Evolutionary conservation across 352 stramenopile species (phyloP), one percentile per base, ranked within the genome.

Genomic region (Aphanomyces stellatus): DNA sequence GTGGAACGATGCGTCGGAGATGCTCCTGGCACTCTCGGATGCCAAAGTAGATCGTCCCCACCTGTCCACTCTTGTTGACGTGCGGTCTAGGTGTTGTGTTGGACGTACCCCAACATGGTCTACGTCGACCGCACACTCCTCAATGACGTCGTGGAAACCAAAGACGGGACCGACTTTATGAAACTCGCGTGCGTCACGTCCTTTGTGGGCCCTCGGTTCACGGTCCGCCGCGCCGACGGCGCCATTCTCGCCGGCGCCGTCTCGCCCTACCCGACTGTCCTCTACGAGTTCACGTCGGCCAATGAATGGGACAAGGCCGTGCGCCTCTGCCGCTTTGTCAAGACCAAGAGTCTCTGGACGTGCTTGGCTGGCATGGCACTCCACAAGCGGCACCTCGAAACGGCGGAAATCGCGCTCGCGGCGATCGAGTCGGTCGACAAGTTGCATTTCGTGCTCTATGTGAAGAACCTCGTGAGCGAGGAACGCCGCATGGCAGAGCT

Each of bases 341-440:
- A 97, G 69, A 91, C 77, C 57, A 82, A 91, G 69, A 73, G 70
- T 25, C 73, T 98, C 8, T 98, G 93, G 93, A 96, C 88, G 13
- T 93, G 79, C 49, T 73, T 97, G 19, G 88, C 90, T 0, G 88
- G 86, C 13, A 96, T 97, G 85, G 91, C 93, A 5, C 71, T 98
- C 0, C 76, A 93, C 35, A 78, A 77, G 15, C 83, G 79, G 4
- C 92, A 98, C 72, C 69, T 98, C 0, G 87, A 97, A 66, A 92
- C 90, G 15, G 93, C 91, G 2, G 93, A 97, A 69, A 89, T 96
- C 64, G 82, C 88, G 6, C 74, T 98, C n/a, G 90, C 91, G 4
- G 90, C 90, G 15, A 88, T 97, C 48, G 76, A 94, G 51, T 82
- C 87, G 53, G 83, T 97, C n/a, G 91, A 97, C 72, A 98, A 98